phyloP scores from a whole-genome alignment of 306 rosid species.

The Arachis hypogaea region DNA sequence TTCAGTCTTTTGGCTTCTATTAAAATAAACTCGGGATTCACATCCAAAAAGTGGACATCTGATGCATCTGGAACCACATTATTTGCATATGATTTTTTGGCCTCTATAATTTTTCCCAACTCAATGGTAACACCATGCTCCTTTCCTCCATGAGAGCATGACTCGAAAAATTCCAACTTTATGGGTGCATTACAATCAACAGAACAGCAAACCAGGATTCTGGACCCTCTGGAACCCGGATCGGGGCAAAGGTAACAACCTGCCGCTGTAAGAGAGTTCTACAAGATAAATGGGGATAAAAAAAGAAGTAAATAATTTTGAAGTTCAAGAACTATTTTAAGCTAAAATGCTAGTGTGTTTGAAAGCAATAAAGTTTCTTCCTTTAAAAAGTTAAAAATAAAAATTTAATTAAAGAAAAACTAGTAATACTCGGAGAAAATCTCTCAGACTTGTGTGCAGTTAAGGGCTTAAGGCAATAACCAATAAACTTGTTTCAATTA shows the following conservation, averaged over 20 bases:
- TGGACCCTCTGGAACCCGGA: conserved; percentile 82
- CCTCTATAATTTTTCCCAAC: conserved; percentile 53
- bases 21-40: conserved; percentile 58
- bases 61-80: conserved; percentile 54
- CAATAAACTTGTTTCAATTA: conserved; percentile 16
- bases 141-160: conserved; percentile 37
- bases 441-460: neutral
- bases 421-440: conserved; percentile 9
- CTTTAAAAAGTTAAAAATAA: neutral
- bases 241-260: conserved; percentile 96
- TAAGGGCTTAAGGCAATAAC: conserved; percentile 8
- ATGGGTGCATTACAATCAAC: conserved; percentile 68
- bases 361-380: neutral
- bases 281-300: conserved; percentile 29
- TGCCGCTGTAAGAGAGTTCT: conserved; percentile 86
- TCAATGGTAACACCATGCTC: conserved; percentile 44
- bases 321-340: conserved; percentile 26
- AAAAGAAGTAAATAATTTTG: conserved; percentile 1
- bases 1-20: conserved; percentile 68
- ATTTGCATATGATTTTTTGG: conserved; percentile 54
- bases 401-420: neutral
- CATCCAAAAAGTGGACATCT: conserved; percentile 72
- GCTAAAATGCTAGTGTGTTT: conserved; percentile 12
- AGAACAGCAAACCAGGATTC: conserved; percentile 73
- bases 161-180: conserved; percentile 47